Evolutionary conservation across 768 basidiomycete species (phyloP).

Genomic region (Lactarius hatsudake): DNA sequence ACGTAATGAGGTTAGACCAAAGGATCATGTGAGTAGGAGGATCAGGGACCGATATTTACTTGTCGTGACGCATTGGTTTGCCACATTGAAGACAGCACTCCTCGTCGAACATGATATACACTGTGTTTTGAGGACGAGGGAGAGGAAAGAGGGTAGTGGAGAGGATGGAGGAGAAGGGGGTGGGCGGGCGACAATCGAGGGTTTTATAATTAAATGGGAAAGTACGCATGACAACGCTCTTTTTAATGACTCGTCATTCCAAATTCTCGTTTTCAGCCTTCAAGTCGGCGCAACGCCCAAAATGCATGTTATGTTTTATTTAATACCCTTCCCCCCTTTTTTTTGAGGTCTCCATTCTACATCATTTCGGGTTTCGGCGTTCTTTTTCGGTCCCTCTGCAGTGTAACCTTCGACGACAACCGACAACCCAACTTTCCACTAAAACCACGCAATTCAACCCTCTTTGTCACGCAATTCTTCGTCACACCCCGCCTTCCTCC

Average conservation of each 20-base stretch:
- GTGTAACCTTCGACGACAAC: too few relatives aligned
- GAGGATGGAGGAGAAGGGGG: neutral
- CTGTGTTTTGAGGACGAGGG: neutral
- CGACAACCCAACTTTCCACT: neutral
- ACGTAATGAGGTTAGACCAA: slow-evolving; percentile 25
- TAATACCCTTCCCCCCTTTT: neutral
- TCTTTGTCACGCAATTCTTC: neutral
- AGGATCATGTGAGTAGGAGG: slow-evolving; percentile 19
- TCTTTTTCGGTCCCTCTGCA: neutral
- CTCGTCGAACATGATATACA: slow-evolving; percentile 30
- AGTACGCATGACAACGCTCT: slow-evolving; percentile 19
- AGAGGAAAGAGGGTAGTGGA: neutral
- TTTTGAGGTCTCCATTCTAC: slow-evolving; percentile 1
- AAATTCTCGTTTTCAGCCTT: neutral
- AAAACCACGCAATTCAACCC: neutral
- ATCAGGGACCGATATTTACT: slow-evolving; percentile 22
- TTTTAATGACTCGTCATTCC: slow-evolving; percentile 20
- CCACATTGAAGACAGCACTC: slow-evolving; percentile 34
- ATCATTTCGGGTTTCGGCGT: neutral
- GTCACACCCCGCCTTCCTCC: neutral
- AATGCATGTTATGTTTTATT: slow-evolving; percentile 9
- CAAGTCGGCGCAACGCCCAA: slow-evolving; percentile 16
- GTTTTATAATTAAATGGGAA: slow-evolving; percentile 16
- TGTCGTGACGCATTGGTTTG: slow-evolving; percentile 27
- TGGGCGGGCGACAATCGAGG: slow-evolving; percentile 8